Evolutionary conservation across 1,139 yeast genomes (phyloP).

Genomic region (Yamadazyma aaseri): DNA sequence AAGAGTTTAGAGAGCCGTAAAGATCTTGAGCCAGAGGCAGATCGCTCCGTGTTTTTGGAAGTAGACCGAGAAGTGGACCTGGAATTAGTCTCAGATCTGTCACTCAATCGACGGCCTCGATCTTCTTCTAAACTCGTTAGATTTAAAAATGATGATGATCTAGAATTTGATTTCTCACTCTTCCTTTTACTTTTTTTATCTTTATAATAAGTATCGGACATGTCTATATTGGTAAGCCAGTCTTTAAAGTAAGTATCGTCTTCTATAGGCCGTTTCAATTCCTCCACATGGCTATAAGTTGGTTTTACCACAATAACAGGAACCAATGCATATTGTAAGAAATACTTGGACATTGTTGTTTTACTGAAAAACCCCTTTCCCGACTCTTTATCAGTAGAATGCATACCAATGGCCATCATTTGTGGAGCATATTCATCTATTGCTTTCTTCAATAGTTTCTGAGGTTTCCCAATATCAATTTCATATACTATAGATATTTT

Average conservation of each 20-base stretch:
- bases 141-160: slow-evolving; percentile 12
- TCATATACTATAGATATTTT: slow-evolving; percentile 58
- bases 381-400: slow-evolving; percentile 36
- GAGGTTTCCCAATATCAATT: slow-evolving; percentile 61
- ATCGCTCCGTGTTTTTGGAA: slow-evolving; percentile 6
- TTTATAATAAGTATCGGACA: slow-evolving; percentile 18
- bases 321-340: slow-evolving; percentile 63
- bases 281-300: slow-evolving; percentile 38
- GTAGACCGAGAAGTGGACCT: slow-evolving; percentile 7
- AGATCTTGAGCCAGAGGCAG: slow-evolving; percentile 8
- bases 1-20: slow-evolving; percentile 9
- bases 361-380: slow-evolving; percentile 44
- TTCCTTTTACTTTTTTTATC: slow-evolving; percentile 13
- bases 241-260: slow-evolving; percentile 31
- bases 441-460: slow-evolving; percentile 52
- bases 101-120: slow-evolving; percentile 17
- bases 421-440: slow-evolving; percentile 63
- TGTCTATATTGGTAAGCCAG: slow-evolving; percentile 27
- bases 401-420: slow-evolving; percentile 64
- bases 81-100: slow-evolving; percentile 13
- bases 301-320: slow-evolving; percentile 72
- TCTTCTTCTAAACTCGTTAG: slow-evolving; percentile 12
- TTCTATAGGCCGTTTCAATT: slow-evolving; percentile 24
- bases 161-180: slow-evolving; percentile 11
- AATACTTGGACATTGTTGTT: slow-evolving; percentile 56